phyloP scores from a whole-genome alignment of 2,329 filamentous ascomycete genomes.

The Daldinia sp. region DNA sequence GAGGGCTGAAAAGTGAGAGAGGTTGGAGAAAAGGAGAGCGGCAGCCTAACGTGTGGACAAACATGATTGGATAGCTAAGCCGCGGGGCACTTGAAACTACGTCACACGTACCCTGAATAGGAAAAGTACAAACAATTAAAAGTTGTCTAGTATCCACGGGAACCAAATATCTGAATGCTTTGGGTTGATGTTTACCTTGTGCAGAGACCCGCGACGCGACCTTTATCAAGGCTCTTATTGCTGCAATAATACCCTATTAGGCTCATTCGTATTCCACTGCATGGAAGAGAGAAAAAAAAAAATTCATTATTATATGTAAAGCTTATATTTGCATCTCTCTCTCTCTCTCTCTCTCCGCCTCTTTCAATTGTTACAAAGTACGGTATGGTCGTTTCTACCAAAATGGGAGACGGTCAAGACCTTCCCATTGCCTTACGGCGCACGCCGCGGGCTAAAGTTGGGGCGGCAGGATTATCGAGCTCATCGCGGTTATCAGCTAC shows the following conservation, averaged over 20 bases:
- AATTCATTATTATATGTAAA: slow-evolving; percentile 19
- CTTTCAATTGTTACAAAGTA: not conserved
- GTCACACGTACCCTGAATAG: slow-evolving; percentile 54
- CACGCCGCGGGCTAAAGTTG: slow-evolving; percentile 59
- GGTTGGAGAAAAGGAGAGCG: slow-evolving; percentile 1
- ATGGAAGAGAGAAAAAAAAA: slow-evolving; percentile 3
- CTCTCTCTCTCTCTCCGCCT: not conserved
- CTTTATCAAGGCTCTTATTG: slow-evolving; percentile 26
- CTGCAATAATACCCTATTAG: slow-evolving; percentile 38
- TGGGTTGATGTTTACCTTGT: slow-evolving; percentile 31
- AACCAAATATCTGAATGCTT: slow-evolving; percentile 21
- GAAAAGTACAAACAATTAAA: slow-evolving; percentile 62
- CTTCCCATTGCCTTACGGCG: slow-evolving; percentile 69
- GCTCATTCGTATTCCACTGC: slow-evolving; percentile 24
- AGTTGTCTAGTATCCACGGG: slow-evolving; percentile 29
- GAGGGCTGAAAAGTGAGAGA: not conserved
- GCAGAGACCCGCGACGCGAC: slow-evolving; percentile 38
- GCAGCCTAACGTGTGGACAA: not conserved
- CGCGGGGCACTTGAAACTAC: slow-evolving; percentile 35
- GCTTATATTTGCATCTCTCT: slow-evolving; percentile 8
- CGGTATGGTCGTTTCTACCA: not conserved
- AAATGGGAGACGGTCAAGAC: slow-evolving; percentile 50
- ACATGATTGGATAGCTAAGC: slow-evolving; percentile 45
- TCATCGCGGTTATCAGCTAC: slow-evolving; percentile 39
- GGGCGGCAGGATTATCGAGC: slow-evolving; percentile 34